Conservation (phyloP, 2,329 filamentous ascomycete species). For the Daldinia sp. region DNA sequence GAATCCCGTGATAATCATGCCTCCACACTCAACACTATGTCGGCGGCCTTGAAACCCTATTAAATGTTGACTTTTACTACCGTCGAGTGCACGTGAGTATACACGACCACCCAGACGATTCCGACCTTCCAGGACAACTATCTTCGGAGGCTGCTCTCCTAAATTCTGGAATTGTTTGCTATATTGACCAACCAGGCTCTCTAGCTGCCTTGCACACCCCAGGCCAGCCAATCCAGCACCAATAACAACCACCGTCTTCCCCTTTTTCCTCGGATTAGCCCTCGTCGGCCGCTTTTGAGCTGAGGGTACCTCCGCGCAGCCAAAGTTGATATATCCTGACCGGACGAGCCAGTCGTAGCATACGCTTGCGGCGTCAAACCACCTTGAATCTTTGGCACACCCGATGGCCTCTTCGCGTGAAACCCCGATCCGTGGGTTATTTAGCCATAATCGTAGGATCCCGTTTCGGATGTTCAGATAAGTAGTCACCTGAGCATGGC, state of each 20-base stretch:
- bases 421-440: constrained; percentile 84
- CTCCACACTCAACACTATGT: constrained; percentile 94
- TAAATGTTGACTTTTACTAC: constrained; percentile 61
- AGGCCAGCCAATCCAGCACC: constrained; percentile 95
- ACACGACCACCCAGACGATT: constrained; percentile 89
- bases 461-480: constrained; percentile 97
- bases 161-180: constrained; percentile 69
- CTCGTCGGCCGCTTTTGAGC: constrained; percentile 52
- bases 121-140: constrained; percentile 87
- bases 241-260: constrained; percentile 83
- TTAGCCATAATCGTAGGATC: constrained; percentile 88
- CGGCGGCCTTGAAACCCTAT: constrained; percentile 64
- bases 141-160: constrained; percentile 74
- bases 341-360: constrained; percentile 93
- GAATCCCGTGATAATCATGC: constrained; percentile 98
- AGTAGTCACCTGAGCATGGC: constrained; percentile 87
- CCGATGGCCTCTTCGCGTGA: constrained; percentile 87
- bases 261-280: constrained; percentile 56
- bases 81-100: constrained; percentile 78
- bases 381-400: constrained; percentile 85
- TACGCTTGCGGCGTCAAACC: constrained; percentile 87
- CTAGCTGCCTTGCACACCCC: constrained; percentile 89
- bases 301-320: constrained; percentile 78
- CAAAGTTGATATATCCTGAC: constrained; percentile 95
- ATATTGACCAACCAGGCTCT: constrained; percentile 85